Percentiles rank a stretch among this genome's conserved stretches.
phyloP scores from a whole-genome alignment of 192 early-diverging fungal genomes.

The Allomyces javanicus region DNA sequence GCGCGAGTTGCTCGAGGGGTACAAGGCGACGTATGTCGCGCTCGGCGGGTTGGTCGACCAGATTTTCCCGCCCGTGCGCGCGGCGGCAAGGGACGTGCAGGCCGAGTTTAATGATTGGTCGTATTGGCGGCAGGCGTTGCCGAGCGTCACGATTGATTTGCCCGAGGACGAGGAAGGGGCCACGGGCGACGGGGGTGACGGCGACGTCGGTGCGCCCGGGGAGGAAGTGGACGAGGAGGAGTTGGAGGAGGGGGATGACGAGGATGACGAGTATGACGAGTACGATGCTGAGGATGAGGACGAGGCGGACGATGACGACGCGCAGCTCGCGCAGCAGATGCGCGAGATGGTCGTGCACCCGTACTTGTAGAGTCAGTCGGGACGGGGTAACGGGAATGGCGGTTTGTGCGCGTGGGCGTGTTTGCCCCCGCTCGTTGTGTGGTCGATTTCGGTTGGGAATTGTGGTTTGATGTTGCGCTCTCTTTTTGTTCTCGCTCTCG shows the following conservation, averaged over 20 bases:
- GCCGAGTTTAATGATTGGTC: conserved; percentile 68
- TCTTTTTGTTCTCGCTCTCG: too few relatives aligned
- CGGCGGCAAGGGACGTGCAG: conserved; percentile 23
- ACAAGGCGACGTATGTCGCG: conserved; percentile 70
- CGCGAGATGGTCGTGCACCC: too few relatives aligned
- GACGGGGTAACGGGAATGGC: too few relatives aligned
- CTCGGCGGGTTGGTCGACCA: conserved; percentile 87
- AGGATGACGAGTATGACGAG: conserved; percentile 15
- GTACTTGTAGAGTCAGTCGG: too few relatives aligned
- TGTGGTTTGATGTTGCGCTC: too few relatives aligned
- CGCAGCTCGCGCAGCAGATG: neutral
- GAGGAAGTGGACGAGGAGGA: conserved; percentile 1
- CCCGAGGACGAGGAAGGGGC: conserved; percentile 5
- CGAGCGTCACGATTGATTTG: conserved; percentile 12
- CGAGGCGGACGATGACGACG: conserved; percentile 12
- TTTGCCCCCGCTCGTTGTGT: too few relatives aligned
- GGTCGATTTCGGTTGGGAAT: too few relatives aligned
- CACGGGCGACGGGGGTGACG: conserved; percentile 11
- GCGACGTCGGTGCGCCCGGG: conserved; percentile 8
- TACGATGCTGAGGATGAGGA: conserved; percentile 17
- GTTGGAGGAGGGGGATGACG: conserved; percentile 6
- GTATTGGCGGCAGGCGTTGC: conserved; percentile 47
- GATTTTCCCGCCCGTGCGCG: conserved; percentile 53
- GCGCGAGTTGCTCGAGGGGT: conserved; percentile 64
- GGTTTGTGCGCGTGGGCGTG: too few relatives aligned